phyloP scores from a whole-genome alignment of 441 rosid genomes.

The Croton laevigatus region DNA sequence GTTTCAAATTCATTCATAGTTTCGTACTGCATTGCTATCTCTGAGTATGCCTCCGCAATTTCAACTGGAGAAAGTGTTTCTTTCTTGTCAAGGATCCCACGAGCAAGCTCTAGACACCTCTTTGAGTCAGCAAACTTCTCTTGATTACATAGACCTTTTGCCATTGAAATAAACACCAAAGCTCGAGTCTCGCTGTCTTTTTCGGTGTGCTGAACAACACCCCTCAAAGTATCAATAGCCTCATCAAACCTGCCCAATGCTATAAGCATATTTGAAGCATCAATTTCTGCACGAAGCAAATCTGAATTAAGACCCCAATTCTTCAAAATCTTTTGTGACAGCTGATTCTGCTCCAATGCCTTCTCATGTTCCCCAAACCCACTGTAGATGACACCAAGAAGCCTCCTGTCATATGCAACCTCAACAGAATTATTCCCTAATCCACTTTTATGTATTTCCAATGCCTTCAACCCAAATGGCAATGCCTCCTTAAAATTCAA shows the following conservation, averaged over 20 bases:
- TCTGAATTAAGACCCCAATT: constrained; percentile 83
- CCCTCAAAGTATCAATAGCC: constrained; percentile 64
- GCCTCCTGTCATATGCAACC: constrained; percentile 81
- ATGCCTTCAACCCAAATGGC: constrained; percentile 64
- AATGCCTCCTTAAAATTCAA: constrained; percentile 83
- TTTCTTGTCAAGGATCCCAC: constrained; percentile 74
- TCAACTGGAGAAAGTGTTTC: constrained; percentile 56
- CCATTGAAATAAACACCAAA: constrained; percentile 74
- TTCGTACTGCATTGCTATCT: constrained; percentile 88
- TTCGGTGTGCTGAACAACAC: constrained; percentile 62
- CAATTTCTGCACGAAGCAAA: constrained; percentile 72
- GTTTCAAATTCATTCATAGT: constrained; percentile 80
- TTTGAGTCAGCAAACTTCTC: constrained; percentile 66
- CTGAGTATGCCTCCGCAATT: constrained; percentile 88
- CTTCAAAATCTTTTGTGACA: constrained; percentile 71
- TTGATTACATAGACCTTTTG: constrained; percentile 68
- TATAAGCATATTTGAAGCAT: constrained; percentile 83
- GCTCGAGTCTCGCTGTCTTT: constrained; percentile 74
- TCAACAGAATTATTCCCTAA: constrained; percentile 79
- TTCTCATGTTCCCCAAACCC: constrained; percentile 83
- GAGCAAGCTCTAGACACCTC: constrained; percentile 75
- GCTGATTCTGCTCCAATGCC: constrained; percentile 81
- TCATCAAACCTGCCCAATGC: constrained; percentile 77
- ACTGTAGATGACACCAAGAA: constrained; percentile 78
- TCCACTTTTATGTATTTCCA: constrained; percentile 72